Evolutionary conservation across 2,329 filamentous ascomycete genomes (phyloP), one percentile per base, ranked within the genome.

Genomic region (Neofusicoccum kwambonambiense): DNA sequence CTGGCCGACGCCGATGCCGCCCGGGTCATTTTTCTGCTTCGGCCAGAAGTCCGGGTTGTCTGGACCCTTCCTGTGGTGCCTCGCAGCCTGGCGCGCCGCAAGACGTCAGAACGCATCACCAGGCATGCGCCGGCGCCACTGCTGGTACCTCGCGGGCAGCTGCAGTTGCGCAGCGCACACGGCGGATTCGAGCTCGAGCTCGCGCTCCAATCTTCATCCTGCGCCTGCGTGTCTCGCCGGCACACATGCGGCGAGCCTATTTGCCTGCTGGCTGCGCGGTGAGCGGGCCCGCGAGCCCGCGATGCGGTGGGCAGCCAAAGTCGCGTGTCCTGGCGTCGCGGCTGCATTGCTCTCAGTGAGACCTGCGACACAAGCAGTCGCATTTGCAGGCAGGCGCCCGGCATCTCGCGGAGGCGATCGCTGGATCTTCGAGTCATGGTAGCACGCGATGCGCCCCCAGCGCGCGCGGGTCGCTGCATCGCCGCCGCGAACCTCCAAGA

Each of bases 391-490:
- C 60, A 49, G 50, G 42, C 34, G 44, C 42, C 52, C 62, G 52
- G 62, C 62, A 58, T 22, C 17, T 34, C 42, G 52, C 50, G 51
- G 50, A 58, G 51, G 44, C 51, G 62, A 64, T 64, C 51, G 58
- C 44, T 47, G 42, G 27, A 60, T 47, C 41, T 51, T 62, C 58
- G 58, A 62, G 58, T 62, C 58, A 62, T 62, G 58, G 58, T 62
- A 15, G 58, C 58, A 62, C 58, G 45, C 57, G 45, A 49, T 58
- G 54, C 27, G 27, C 47, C 37, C 22, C 49, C 50, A 39, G 34
- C 31, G 31, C 22, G 41, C 12, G 58, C 58, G 58, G 58, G 45
- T 27, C 37, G 27, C 37, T 62, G 58, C 58, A 62, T 62, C 58
- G 34, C 17, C 34, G 58, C 34, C 58, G 58, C 58, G 37, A 50